Evolutionary conservation across 371 early-diverging fungal genomes (phyloP).

Genomic region (Lichtheimia hyalospora): DNA sequence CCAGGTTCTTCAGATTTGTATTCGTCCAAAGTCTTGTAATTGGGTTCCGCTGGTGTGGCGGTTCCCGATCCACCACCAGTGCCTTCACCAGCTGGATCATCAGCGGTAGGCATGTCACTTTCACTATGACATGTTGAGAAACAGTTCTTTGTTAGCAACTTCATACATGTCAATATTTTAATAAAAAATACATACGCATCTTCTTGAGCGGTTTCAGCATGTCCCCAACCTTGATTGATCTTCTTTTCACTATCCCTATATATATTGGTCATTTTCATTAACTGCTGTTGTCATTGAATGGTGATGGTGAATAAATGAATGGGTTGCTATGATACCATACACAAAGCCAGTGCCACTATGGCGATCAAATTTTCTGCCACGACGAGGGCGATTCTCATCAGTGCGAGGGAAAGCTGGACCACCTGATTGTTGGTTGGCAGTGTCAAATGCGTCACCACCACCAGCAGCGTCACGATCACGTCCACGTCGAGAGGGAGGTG

Average conservation of each 20-base stretch:
- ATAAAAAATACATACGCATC: conserved; percentile 30
- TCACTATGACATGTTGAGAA: conserved; percentile 20
- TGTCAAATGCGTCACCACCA: not conserved
- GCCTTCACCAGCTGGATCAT: conserved; percentile 37
- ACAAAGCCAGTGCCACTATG: conserved; percentile 68
- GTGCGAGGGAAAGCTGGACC: not conserved
- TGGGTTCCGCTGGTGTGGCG: conserved; percentile 57
- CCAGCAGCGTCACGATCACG: conserved; percentile 17
- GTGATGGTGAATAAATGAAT: too few species aligned
- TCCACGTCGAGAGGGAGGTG: conserved; percentile 41
- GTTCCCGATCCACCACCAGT: conserved; percentile 25
- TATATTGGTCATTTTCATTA: not conserved
- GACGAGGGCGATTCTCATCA: conserved; percentile 4
- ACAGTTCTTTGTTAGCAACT: not conserved
- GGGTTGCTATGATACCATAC: conserved; percentile 16
- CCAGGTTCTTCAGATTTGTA: conserved; percentile 59
- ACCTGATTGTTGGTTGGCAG: not conserved
- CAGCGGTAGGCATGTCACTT: conserved; percentile 32
- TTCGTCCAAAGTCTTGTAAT: conserved; percentile 77
- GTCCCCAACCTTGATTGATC: conserved; percentile 78
- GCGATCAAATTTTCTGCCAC: conserved; percentile 71
- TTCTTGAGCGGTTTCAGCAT: conserved; percentile 35
- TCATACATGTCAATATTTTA: not conserved
- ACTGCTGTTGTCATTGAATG: not conserved
- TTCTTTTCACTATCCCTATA: conserved; percentile 78